Evolutionary conservation across 345 rosid species (phyloP).

Genomic region (Sonneratia alba): DNA sequence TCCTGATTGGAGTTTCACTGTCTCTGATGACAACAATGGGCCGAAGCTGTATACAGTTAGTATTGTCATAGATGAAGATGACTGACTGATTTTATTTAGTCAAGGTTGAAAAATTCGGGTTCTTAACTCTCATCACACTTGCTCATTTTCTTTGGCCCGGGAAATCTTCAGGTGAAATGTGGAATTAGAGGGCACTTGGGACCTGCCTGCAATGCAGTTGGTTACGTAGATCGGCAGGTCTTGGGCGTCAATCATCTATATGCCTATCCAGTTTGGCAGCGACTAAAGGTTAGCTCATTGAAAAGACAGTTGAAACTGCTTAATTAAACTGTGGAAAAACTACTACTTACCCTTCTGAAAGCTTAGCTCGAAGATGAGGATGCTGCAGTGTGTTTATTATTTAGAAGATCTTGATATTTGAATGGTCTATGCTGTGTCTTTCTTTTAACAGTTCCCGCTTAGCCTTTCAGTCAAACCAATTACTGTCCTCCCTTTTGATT

Average conservation of each 20-base stretch:
- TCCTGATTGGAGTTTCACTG: slow-evolving; percentile 53
- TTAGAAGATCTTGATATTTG: no score
- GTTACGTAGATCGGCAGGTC: slow-evolving; percentile 44
- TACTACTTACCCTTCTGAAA: no score
- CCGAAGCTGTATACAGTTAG: slow-evolving; percentile 29
- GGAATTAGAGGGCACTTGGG: slow-evolving; percentile 69
- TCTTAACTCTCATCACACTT: not conserved
- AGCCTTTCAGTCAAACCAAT: no score
- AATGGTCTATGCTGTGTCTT: no score
- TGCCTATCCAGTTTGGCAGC: slow-evolving; percentile 39
- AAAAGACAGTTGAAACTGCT: not conserved
- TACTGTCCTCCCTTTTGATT: not conserved
- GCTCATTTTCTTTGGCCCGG: not conserved
- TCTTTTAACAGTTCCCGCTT: no score
- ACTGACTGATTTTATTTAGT: not conserved
- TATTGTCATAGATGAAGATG: not conserved
- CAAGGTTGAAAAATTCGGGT: not conserved
- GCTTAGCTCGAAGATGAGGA: no score
- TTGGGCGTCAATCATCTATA: slow-evolving; percentile 66
- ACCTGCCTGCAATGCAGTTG: slow-evolving; percentile 68
- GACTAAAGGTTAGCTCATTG: slow-evolving; percentile 34
- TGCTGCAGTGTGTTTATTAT: no score
- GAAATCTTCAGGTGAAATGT: slow-evolving; percentile 40
- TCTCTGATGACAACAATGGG: not conserved
- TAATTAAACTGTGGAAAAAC: not conserved